phyloP scores from a whole-genome alignment of 306 rosid genomes.

The Leucaena leucocephala region DNA sequence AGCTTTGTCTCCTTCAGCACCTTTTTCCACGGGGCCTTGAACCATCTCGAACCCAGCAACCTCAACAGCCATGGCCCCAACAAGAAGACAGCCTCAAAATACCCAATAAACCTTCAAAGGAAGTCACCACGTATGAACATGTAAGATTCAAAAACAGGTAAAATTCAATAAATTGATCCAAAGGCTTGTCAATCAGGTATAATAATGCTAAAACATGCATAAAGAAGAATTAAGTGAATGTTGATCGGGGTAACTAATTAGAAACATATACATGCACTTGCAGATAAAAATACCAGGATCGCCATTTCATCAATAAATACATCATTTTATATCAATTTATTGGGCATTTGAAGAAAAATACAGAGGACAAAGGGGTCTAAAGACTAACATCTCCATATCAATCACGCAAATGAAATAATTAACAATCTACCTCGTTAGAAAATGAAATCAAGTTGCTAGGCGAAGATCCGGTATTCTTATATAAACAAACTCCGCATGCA shows the following conservation, averaged over 20 bases:
- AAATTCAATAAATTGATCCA: slow-evolving; percentile 31
- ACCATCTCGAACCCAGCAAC: slow-evolving; percentile 87
- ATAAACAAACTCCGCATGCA: slow-evolving; percentile 38
- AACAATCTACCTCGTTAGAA: slow-evolving; percentile 5
- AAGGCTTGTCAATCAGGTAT: slow-evolving; percentile 9
- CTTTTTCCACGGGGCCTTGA: slow-evolving; percentile 62
- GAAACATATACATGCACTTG: neutral
- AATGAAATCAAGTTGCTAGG: slow-evolving; percentile 6
- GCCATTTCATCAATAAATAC: neutral
- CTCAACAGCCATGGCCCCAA: slow-evolving; percentile 76
- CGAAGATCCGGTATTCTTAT: slow-evolving; percentile 17
- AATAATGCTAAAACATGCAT: slow-evolving; percentile 23
- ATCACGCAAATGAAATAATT: slow-evolving; percentile 38
- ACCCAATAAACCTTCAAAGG: slow-evolving; percentile 46
- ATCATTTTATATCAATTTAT: slow-evolving; percentile 26
- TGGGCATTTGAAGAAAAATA: neutral
- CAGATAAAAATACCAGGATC: neutral
- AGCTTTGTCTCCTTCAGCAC: slow-evolving; percentile 49
- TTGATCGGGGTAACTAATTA: neutral
- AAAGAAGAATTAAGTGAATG: neutral
- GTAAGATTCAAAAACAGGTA: slow-evolving; percentile 18
- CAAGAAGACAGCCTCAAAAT: slow-evolving; percentile 47
- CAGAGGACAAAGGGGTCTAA: slow-evolving; percentile 35
- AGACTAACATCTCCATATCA: slow-evolving; percentile 19
- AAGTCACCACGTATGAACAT: slow-evolving; percentile 2